These are phyloP conservation scores for Tirmania nivea DNA, from an alignment of 495 filamentous ascomycete species.

Conservation along the genomic window DNA sequence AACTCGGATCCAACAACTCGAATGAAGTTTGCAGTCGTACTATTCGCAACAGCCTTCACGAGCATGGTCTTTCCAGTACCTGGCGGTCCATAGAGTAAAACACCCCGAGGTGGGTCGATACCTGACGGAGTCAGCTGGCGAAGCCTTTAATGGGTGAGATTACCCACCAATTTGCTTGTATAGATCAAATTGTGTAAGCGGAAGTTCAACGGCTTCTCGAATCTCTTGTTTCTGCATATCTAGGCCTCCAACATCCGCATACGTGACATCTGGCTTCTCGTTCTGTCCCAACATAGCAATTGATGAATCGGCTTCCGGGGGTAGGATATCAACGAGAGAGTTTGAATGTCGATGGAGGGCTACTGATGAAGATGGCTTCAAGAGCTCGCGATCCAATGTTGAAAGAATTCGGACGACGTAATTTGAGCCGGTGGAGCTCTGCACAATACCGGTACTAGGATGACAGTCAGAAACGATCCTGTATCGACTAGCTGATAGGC, in stretches of 20 bases:
- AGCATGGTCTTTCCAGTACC: conserved; percentile 98
- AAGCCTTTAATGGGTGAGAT: neutral
- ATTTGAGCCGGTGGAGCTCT: conserved; percentile 93
- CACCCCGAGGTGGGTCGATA: conserved; percentile 92
- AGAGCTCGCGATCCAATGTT: conserved; percentile 88
- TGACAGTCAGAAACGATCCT: conserved; percentile 15
- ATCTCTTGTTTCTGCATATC: conserved; percentile 99
- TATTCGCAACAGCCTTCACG: conserved; percentile 95
- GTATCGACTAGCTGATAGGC: conserved; percentile 6
- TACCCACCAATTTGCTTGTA: conserved; percentile 76
- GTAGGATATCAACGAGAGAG: conserved; percentile 91
- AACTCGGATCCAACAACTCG: conserved; percentile 95
- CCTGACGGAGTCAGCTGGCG: conserved; percentile 27
- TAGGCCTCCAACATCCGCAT: conserved; percentile 89
- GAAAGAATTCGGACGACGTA: conserved; percentile 97
- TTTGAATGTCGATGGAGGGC: conserved; percentile 96
- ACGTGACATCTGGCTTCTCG: conserved; percentile 96
- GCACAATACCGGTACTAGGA: conserved; percentile 81
- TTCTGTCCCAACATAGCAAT: conserved; percentile 93
- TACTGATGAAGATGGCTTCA: conserved; percentile 94
- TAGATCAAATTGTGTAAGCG: conserved; percentile 88
- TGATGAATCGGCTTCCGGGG: conserved; percentile 90
- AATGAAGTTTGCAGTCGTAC: conserved; percentile 94
- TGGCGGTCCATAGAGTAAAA: conserved; percentile 85
- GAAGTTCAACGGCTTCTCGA: conserved; percentile 86